Evolutionary conservation across 495 filamentous ascomycete species (phyloP), one percentile per base, ranked within the genome.

Genomic region (Niebla homalea): DNA sequence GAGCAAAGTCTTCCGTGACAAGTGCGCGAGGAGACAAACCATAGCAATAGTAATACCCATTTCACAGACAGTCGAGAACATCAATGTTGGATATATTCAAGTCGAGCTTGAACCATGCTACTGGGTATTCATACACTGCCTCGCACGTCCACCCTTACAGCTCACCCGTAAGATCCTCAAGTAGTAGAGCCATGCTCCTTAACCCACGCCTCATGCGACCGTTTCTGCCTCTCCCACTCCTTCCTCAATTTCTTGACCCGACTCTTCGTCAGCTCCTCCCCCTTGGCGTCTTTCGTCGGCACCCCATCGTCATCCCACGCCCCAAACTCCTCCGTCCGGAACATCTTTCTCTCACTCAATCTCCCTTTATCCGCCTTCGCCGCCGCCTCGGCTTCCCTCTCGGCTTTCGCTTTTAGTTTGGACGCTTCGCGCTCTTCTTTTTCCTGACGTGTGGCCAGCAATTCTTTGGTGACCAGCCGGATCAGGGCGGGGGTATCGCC

Each of bases 221-320:
- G 94, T 74, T 84, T 93, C 72, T 96, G 92, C 63, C 70, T 79
- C 61, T 94, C 86, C 87, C 86, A 94, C 23, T 87, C 85, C 71
- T 97, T 97, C 68, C 67, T 80, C 35, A 97, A 62, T 75, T 87
- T 93, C 75, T 96, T 98, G 32, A 52, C 51, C 56, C 76, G 73
- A 49, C 74, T 83, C 73, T 96, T 98, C 20, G 86, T 73, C 22
- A 98, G 68, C 60, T 93, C 87, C 55, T 77, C 77, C 1, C 89
- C 92, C 22, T 80, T 77, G 15, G 72, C 73, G 62, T 87, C 77
- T 63, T 77, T 84, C 3, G 76, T 84, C 10, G 92, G 92, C 41
- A 97, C 49, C 1, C 92, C 92, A 14, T 95, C 81, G 2, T 72
- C 80, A 67, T 96, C 89, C 89, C 89, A 97, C 41, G 74, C 84